Percentiles rank a stretch among this genome's conserved stretches.
phyloP scores from a whole-genome alignment of 495 filamentous ascomycete genomes.

The Halenospora varia region DNA sequence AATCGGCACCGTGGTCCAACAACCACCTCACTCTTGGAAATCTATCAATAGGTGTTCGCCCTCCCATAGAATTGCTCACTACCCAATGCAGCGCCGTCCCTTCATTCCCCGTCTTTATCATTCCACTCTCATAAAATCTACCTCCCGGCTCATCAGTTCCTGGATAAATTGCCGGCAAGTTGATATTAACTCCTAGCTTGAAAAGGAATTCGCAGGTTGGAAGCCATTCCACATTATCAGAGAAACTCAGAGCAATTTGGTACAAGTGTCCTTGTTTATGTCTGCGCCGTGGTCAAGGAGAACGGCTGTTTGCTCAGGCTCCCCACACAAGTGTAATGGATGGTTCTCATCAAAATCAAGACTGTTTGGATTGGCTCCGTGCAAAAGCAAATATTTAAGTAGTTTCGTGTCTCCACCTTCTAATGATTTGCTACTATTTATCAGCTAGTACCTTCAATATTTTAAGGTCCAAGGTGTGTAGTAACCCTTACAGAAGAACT shows the following conservation, averaged over 20 bases:
- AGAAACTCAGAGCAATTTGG: background rate
- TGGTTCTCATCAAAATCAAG: background rate
- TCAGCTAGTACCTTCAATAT: background rate
- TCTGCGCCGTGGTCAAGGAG: background rate
- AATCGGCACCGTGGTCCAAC: background rate
- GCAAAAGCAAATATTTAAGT: background rate
- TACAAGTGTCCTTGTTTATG: background rate
- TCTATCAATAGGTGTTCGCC: background rate
- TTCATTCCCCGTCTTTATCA: background rate
- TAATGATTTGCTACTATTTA: background rate
- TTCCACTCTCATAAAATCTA: background rate
- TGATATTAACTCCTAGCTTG: background rate
- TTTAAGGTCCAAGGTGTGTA: too few relatives aligned
- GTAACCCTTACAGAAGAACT: too few relatives aligned
- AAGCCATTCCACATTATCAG: background rate
- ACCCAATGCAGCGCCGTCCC: background rate
- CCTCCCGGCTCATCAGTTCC: background rate
- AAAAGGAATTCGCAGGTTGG: background rate
- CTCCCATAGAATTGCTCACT: background rate
- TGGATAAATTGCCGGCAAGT: background rate
- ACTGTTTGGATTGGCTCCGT: background rate
- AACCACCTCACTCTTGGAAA: background rate
- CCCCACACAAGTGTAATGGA: background rate
- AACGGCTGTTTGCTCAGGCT: background rate
- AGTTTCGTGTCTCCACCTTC: background rate